Base-by-base conservation (phyloP, 257 asterid species). In the Scutellaria barbata region DNA sequence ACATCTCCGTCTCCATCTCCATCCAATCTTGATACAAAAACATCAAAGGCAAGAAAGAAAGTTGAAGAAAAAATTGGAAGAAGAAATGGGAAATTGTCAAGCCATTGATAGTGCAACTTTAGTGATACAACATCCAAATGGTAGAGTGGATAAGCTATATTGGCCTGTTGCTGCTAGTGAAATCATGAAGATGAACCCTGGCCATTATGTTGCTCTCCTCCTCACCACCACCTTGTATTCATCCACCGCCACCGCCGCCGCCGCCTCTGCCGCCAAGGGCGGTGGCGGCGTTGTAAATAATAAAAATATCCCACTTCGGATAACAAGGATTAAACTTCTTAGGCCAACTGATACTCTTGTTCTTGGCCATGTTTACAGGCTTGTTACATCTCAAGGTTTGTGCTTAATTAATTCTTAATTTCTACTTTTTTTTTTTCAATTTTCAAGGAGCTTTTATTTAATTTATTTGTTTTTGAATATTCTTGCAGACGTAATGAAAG, bases 281-380 rank as follows among this genome's bases (percentile, higher is more conserved):
- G 12, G 11, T 6, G 63, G 42, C 4, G 18, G 3, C 42, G 22
- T 4, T 7, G 72, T 8, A 7, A 63, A 52, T 16, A 59, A 37
- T 55, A 77, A 51, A 9, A 74, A 55, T 17, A 54, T 20, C 39
- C 95, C 98, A 8, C 79, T 92, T 43, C 76, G 92, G 0, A 67
- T 92, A 17, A 88, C 96, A 0, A 75, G 92, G 70, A 92, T 92
- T 43, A 92, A 92, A 63, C 96, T 92, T 53, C 96, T 92, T 20
- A 84, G 88, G 78, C 90, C 96, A 4, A 83, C 85, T 48, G 98
- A 92, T 7, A 80, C 92, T 14, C 90, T 92, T 25, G 79, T 61
- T 79, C 95, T 92, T 73, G 98, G 96, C 73, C 96, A 88, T 81
- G 95, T 87, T 39, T 92, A 92, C 14, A 86, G 95, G 58, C 98